These are phyloP conservation scores for Lachancea lanzarotensis DNA, from an alignment of 805 yeast species.

Conservation along the genomic window DNA sequence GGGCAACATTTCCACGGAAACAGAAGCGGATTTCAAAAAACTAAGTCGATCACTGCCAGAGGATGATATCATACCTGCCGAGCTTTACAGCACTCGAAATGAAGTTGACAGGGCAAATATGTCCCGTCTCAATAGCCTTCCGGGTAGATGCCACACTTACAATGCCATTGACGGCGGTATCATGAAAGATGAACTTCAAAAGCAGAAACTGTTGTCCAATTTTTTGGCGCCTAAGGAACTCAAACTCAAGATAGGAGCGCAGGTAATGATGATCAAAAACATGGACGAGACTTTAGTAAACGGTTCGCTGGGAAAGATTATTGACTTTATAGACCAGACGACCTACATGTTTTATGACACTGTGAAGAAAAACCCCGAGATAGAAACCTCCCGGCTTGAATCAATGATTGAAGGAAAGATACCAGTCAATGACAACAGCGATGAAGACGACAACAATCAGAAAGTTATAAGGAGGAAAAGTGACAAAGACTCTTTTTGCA, in stretches of 20 bases:
- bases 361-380: constrained; percentile 18
- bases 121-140: constrained; percentile 40
- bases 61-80: constrained; percentile 66
- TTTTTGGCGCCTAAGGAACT: constrained; percentile 57
- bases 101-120: constrained; percentile 68
- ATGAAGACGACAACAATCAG: constrained; percentile 17
- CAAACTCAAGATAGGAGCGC: constrained; percentile 61
- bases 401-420: constrained; percentile 10
- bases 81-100: constrained; percentile 60
- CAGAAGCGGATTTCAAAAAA: constrained; percentile 43
- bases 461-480: constrained; percentile 12
- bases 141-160: constrained; percentile 40
- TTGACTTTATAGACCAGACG: constrained; percentile 49
- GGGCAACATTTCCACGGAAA: constrained; percentile 48
- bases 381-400: constrained; percentile 19
- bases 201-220: constrained; percentile 43
- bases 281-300: constrained; percentile 66
- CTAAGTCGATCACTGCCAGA: constrained; percentile 47
- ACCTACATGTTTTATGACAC: constrained; percentile 39
- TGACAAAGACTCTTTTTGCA: constrained; percentile 22
- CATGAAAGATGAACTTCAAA: constrained; percentile 35
- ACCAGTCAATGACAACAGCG: constrained; percentile 17
- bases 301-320: constrained; percentile 68
- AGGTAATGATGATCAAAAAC: constrained; percentile 78
- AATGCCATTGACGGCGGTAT: constrained; percentile 52